phyloP scores from a whole-genome alignment of 495 filamentous ascomycete species.

The Hamigera avellanea region DNA sequence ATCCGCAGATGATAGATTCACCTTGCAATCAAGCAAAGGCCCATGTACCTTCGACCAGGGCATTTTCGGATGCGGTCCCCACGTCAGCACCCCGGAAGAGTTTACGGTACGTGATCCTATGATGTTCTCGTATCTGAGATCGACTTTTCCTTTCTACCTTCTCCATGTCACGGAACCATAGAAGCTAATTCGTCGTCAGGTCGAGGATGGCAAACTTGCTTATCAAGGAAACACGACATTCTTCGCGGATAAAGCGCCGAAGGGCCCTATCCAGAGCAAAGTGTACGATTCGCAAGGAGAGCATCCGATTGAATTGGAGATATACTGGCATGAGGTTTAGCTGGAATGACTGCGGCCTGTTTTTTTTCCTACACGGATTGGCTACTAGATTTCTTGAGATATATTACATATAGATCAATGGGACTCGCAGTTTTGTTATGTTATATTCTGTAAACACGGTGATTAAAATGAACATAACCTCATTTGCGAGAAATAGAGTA shows the following conservation, averaged over 20 bases:
- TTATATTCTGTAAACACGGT: too few relatives aligned
- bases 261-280: slow-evolving; percentile 31
- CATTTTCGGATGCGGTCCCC: slow-evolving; percentile 38
- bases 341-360: neutral
- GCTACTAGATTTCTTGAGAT: too few relatives aligned
- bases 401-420: too few relatives aligned
- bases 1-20: slow-evolving; percentile 39
- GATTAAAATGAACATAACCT: too few relatives aligned
- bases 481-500: too few relatives aligned
- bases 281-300: slow-evolving; percentile 23
- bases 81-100: slow-evolving; percentile 27
- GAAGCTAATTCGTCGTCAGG: slow-evolving; percentile 6
- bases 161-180: neutral
- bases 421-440: too few relatives aligned
- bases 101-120: slow-evolving; percentile 29
- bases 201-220: slow-evolving; percentile 31
- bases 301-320: slow-evolving; percentile 27
- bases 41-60: slow-evolving; percentile 38
- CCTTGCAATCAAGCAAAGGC: slow-evolving; percentile 48
- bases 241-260: slow-evolving; percentile 46
- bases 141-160: neutral
- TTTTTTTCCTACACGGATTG: too few relatives aligned
- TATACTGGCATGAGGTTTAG: slow-evolving; percentile 18
- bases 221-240: slow-evolving; percentile 41
- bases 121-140: neutral